A percentile compares a stretch with the other conserved stretches of the same genome.
These are phyloP conservation scores for Lodderomyces elongisporus DNA, from an alignment of 1,139 yeast species.

Conservation along the genomic window DNA sequence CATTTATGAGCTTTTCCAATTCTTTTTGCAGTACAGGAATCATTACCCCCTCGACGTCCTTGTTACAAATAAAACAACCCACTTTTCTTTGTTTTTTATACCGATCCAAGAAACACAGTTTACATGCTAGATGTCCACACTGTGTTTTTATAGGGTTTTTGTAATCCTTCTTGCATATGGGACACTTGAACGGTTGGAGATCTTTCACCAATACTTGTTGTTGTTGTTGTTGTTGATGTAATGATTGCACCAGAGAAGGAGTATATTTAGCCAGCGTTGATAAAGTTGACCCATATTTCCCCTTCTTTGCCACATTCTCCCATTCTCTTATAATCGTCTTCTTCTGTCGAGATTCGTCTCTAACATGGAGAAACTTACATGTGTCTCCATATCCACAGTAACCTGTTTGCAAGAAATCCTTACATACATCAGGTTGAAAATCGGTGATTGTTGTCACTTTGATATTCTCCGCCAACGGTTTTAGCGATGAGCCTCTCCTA, in stretches of 20 bases:
- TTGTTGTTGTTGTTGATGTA: no score
- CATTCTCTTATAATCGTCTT: slow-evolving; percentile 71
- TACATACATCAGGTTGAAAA: slow-evolving; percentile 92
- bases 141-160: slow-evolving; percentile 54
- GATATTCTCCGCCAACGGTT: slow-evolving; percentile 47
- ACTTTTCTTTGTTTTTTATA: slow-evolving; percentile 36
- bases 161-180: slow-evolving; percentile 56
- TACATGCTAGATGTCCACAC: slow-evolving; percentile 69
- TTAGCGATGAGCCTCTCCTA: slow-evolving; percentile 10
- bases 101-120: slow-evolving; percentile 52
- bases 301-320: slow-evolving; percentile 37
- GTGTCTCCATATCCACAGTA: slow-evolving; percentile 97
- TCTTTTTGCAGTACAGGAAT: slow-evolving; percentile 18
- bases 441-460: slow-evolving; percentile 76
- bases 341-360: slow-evolving; percentile 80
- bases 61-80: slow-evolving; percentile 54
- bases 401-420: slow-evolving; percentile 87
- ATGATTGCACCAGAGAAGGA: no score
- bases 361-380: slow-evolving; percentile 88
- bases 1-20: no score
- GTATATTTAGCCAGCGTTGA: no score
- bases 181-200: slow-evolving; percentile 55
- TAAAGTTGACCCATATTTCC: slow-evolving; percentile 1
- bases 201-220: no score
- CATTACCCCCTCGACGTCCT: slow-evolving; percentile 52